Percentiles rank a stretch among this genome's conserved stretches.
phyloP scores from a whole-genome alignment of 2,329 filamentous ascomycete species.

The Parafenestella ontariensis region DNA sequence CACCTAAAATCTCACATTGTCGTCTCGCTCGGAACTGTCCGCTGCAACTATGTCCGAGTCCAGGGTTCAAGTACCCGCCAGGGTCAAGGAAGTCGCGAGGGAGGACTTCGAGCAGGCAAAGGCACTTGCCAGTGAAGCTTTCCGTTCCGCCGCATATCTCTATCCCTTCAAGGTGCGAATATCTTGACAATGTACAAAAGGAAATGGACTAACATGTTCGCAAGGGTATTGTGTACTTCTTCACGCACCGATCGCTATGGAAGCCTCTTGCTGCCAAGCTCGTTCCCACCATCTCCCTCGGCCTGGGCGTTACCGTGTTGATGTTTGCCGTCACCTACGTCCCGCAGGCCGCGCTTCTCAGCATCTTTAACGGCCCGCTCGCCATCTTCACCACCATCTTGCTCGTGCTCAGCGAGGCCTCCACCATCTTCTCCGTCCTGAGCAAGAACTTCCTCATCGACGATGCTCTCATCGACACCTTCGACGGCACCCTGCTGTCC shows the following conservation, averaged over 20 bases:
- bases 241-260: conserved; percentile 65
- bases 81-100: conserved; percentile 63
- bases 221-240: conserved; percentile 68
- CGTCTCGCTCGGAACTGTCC: conserved; percentile 9
- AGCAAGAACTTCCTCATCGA: conserved; percentile 77
- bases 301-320: conserved; percentile 71
- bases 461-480: conserved; percentile 85
- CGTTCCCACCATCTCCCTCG: conserved; percentile 70
- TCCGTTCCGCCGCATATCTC: conserved; percentile 78
- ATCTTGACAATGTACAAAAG: not conserved
- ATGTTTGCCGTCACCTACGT: conserved; percentile 92
- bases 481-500: conserved; percentile 73
- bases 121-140: conserved; percentile 70
- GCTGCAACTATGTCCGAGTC: conserved; percentile 20
- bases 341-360: conserved; percentile 81
- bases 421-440: conserved; percentile 60
- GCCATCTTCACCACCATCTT: conserved; percentile 76
- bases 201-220: not conserved
- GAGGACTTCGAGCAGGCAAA: conserved; percentile 76
- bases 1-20: conserved; percentile 8
- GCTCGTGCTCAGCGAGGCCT: conserved; percentile 63
- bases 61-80: conserved; percentile 51
- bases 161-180: conserved; percentile 77
- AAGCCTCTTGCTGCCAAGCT: conserved; percentile 65
- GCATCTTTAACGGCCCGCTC: conserved; percentile 84